A percentile compares a stretch with the other conserved stretches of the same genome.
phyloP scores from a whole-genome alignment of 768 basidiomycete species.

The Candolleomyces efflorescens region DNA sequence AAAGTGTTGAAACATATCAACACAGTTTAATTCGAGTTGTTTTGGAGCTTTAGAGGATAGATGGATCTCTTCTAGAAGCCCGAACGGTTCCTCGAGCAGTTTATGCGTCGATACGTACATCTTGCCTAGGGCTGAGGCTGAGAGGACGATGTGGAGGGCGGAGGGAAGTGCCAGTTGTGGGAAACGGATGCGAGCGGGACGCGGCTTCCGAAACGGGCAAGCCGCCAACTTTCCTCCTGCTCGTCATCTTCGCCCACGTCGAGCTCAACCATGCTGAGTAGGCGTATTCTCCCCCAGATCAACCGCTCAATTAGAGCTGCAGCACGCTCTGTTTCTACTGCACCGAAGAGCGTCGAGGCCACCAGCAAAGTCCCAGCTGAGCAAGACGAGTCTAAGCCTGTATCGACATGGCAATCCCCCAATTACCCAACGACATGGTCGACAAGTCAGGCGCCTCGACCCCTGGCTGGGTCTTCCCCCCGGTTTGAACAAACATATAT shows the following conservation, averaged over 20 bases:
- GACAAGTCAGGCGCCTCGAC: constrained; percentile 71
- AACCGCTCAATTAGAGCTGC: constrained; percentile 24
- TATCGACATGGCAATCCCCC: constrained; percentile 64
- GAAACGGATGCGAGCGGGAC: constrained; percentile 15
- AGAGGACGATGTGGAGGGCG: too few species aligned
- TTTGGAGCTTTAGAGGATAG: too few species aligned
- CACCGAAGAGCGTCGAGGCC: constrained; percentile 14
- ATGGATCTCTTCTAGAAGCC: too few species aligned
- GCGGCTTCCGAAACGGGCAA: constrained; percentile 13
- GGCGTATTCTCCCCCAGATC: constrained; percentile 30
- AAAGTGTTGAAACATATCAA: too few species aligned
- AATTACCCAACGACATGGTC: constrained; percentile 86
- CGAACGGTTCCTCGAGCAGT: too few species aligned
- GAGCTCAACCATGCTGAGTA: constrained; percentile 32
- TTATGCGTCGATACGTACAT: too few species aligned
- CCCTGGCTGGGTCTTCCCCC: constrained; percentile 54
- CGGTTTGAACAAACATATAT: constrained; percentile 92
- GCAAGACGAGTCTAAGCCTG: constrained; percentile 16
- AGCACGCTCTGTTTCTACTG: constrained; percentile 25
- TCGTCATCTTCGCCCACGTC: constrained; percentile 9
- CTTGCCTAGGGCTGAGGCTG: too few species aligned
- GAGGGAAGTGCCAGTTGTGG: background rate
- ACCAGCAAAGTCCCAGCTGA: constrained; percentile 19
- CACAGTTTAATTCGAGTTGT: too few species aligned
- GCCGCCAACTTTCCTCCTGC: constrained; percentile 3